These are phyloP conservation scores for Globisporangium ultimum DNA, from an alignment of 352 stramenopile genomes.

Conservation along the genomic window DNA sequence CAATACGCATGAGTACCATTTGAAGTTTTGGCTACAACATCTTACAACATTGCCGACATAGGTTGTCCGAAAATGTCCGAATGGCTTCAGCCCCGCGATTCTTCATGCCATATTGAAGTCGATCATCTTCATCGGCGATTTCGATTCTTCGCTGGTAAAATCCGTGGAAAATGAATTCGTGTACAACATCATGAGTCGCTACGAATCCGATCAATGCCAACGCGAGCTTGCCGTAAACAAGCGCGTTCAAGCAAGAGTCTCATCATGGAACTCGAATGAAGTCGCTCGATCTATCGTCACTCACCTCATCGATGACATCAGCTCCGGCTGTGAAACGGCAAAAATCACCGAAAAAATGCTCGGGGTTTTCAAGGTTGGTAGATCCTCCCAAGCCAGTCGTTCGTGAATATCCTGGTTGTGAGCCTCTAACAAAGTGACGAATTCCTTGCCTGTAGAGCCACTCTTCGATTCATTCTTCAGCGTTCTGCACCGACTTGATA, in stretches of 20 bases:
- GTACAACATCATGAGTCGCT: conserved; percentile 66
- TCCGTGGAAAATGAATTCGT: conserved; percentile 68
- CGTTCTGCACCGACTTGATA: conserved; percentile 57
- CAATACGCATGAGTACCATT: neutral
- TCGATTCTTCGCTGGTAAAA: conserved; percentile 60
- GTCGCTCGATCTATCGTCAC: conserved; percentile 40
- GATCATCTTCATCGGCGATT: conserved; percentile 78
- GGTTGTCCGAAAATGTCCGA: conserved; percentile 46
- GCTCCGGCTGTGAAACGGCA: conserved; percentile 59
- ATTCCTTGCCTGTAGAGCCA: conserved; percentile 41
- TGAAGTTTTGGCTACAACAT: conserved; percentile 1
- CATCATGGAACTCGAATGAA: conserved; percentile 14
- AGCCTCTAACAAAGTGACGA: neutral
- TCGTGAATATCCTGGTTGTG: neutral
- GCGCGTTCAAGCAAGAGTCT: conserved; percentile 5
- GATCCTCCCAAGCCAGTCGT: neutral
- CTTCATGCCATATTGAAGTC: conserved; percentile 70
- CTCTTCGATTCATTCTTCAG: conserved; percentile 60
- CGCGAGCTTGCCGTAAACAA: conserved; percentile 12
- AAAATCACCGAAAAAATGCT: conserved; percentile 64
- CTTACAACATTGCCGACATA: conserved; percentile 9
- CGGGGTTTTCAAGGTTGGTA: conserved; percentile 68
- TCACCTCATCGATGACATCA: conserved; percentile 59
- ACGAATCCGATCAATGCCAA: conserved; percentile 41
- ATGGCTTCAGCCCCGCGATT: conserved; percentile 35